Evolutionary conservation across 495 filamentous ascomycete species (phyloP).

Genomic region (Entonaema liquescens): DNA sequence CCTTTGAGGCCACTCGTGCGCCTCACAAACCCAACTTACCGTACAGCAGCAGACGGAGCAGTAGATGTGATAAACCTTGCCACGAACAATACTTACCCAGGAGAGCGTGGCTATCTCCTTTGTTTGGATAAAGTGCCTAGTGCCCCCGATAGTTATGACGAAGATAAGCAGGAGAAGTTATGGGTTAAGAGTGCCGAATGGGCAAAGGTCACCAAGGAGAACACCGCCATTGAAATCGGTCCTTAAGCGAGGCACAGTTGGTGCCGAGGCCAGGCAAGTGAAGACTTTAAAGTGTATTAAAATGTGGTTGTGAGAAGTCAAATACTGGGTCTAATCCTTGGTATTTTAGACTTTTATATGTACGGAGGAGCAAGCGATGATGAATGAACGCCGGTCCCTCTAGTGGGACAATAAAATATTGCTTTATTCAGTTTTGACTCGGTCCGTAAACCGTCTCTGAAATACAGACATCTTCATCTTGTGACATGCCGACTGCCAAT

Average conservation of each 20-base stretch:
- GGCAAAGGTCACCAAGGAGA: slow-evolving; percentile 44
- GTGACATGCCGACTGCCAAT: slow-evolving; percentile 58
- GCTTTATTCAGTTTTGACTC: slow-evolving; percentile 28
- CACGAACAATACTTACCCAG: slow-evolving; percentile 41
- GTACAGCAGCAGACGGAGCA: slow-evolving; percentile 48
- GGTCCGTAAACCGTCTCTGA: slow-evolving; percentile 46
- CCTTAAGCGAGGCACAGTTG: slow-evolving; percentile 1
- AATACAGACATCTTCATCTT: slow-evolving; percentile 56
- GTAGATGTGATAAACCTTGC: slow-evolving; percentile 48
- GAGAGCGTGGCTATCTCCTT: slow-evolving; percentile 53
- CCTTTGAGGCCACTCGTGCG: slow-evolving; percentile 50
- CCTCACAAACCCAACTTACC: slow-evolving; percentile 48
- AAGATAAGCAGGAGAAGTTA: slow-evolving; percentile 52
- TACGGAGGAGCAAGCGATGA: neutral
- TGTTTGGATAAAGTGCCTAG: slow-evolving; percentile 49
- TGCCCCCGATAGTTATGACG: slow-evolving; percentile 51
- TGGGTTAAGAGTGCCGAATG: slow-evolving; percentile 58
- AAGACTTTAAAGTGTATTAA: neutral
- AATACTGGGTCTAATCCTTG: no score
- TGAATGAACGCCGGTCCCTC: neutral
- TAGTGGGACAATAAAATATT: neutral
- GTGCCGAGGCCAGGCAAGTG: neutral
- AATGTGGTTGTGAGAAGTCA: neutral
- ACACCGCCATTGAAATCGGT: slow-evolving; percentile 21
- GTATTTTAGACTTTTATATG: neutral